Conservation (phyloP, 345 rosid genomes). For the Bruguiera sexangula region DNA sequence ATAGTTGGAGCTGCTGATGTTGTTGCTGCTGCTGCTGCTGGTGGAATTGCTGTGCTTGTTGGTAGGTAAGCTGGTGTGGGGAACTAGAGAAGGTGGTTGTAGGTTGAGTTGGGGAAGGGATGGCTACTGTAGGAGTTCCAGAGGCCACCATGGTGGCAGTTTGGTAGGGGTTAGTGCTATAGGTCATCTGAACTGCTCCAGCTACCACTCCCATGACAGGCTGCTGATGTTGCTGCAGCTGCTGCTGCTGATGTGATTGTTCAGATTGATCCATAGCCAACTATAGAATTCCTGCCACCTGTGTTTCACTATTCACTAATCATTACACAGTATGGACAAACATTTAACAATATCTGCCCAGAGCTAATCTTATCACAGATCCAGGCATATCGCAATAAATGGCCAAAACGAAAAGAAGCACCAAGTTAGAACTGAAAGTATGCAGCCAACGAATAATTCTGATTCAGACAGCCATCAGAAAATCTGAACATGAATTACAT, state of each 20-base stretch:
- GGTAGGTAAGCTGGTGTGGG: constrained; percentile 38
- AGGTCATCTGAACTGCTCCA: constrained; percentile 44
- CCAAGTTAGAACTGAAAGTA: no score
- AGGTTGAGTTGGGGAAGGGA: constrained; percentile 37
- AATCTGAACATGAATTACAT: no score
- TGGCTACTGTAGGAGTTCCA: constrained; percentile 42
- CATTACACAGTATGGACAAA: constrained; percentile 17
- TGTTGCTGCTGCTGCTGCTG: constrained; percentile 46
- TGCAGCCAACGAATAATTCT: no score
- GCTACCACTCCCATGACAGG: constrained; percentile 42
- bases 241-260: constrained; percentile 38
- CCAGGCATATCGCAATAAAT: no score
- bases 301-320: constrained; percentile 19
- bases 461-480: no score
- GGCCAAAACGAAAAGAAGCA: neutral
- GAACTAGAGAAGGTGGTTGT: constrained; percentile 24
- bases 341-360: neutral
- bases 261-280: constrained; percentile 52
- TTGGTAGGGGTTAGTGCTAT: constrained; percentile 47
- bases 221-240: constrained; percentile 37
- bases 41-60: constrained; percentile 44
- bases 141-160: constrained; percentile 43
- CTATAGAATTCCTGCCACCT: neutral
- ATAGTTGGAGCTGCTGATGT: constrained; percentile 41
- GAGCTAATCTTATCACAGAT: neutral